A percentile compares a stretch with the other conserved stretches of the same genome.
phyloP scores from a whole-genome alignment of 202 grass and related monocot genomes.

The Dendrocalamus latiflorus region DNA sequence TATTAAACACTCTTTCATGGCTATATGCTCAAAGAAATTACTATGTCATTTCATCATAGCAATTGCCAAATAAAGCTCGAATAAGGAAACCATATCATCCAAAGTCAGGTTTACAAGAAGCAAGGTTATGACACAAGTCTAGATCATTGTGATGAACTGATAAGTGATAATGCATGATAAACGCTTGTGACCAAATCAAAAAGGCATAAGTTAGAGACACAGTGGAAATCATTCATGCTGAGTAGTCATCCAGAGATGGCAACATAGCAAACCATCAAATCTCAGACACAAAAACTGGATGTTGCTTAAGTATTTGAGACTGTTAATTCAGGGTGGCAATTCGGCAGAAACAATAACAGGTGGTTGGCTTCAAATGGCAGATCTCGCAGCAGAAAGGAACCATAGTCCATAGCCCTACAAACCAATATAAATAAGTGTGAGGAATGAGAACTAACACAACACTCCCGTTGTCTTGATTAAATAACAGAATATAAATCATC shows the following conservation, averaged over 20 bases:
- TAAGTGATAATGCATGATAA: background rate
- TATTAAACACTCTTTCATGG: no score
- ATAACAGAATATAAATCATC: background rate
- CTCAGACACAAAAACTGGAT: no score
- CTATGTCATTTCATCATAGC: background rate
- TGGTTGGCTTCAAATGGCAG: constrained; percentile 34
- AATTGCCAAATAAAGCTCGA: background rate
- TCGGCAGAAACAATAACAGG: background rate
- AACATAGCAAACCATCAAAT: no score
- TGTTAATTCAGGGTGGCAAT: no score
- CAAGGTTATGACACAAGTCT: background rate
- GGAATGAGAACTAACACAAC: background rate
- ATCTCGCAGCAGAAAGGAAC: constrained; percentile 59
- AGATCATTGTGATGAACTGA: no score
- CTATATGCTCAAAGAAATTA: no score
- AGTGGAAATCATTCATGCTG: background rate
- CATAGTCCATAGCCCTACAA: constrained; percentile 56
- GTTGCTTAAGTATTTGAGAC: no score
- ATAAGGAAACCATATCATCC: background rate
- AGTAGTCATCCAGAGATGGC: no score
- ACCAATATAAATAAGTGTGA: background rate
- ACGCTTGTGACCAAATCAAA: background rate
- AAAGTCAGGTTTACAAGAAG: background rate
- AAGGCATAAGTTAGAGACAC: background rate
- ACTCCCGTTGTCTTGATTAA: background rate